Conservation (phyloP, 1,139 yeast species). For the Hyphopichia wangnamkhiaoensis region DNA sequence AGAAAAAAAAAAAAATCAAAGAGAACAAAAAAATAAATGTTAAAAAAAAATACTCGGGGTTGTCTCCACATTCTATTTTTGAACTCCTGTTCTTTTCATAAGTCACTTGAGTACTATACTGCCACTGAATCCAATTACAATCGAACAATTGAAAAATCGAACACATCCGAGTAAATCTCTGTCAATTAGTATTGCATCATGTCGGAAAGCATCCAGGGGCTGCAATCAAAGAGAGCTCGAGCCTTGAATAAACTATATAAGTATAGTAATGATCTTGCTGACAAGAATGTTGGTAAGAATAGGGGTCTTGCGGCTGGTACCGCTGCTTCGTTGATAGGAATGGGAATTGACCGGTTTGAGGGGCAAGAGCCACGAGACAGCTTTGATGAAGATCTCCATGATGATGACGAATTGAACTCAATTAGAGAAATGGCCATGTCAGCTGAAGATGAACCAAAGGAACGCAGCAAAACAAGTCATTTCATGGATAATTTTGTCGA, state of each 20-base stretch:
- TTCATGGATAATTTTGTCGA: conserved; percentile 62
- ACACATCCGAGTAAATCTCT: too few species aligned
- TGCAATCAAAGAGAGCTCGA: conserved; percentile 6
- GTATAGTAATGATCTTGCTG: conserved; percentile 27
- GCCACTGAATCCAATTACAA: too few species aligned
- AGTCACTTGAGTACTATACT: too few species aligned
- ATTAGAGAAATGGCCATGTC: conserved; percentile 20
- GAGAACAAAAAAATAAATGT: too few species aligned
- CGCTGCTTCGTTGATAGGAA: conserved; percentile 56
- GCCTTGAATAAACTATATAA: conserved; percentile 19
- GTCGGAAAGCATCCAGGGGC: too few species aligned
- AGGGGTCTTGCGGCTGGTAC: conserved; percentile 58
- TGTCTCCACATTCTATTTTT: too few species aligned
- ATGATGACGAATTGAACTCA: conserved; percentile 20
- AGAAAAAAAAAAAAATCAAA: too few species aligned
- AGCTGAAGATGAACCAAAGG: conserved; percentile 19
- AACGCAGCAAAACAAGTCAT: conserved; percentile 26
- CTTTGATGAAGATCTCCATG: conserved; percentile 11
- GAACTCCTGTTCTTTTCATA: too few species aligned
- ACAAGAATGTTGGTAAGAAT: conserved; percentile 35
- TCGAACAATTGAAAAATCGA: too few species aligned
- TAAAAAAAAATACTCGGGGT: too few species aligned
- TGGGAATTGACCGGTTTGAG: conserved; percentile 48
- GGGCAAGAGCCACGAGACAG: conserved; percentile 7
- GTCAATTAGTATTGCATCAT: too few species aligned